Conservation (phyloP, 768 basidiomycete genomes). For the Agrocybe praecox region DNA sequence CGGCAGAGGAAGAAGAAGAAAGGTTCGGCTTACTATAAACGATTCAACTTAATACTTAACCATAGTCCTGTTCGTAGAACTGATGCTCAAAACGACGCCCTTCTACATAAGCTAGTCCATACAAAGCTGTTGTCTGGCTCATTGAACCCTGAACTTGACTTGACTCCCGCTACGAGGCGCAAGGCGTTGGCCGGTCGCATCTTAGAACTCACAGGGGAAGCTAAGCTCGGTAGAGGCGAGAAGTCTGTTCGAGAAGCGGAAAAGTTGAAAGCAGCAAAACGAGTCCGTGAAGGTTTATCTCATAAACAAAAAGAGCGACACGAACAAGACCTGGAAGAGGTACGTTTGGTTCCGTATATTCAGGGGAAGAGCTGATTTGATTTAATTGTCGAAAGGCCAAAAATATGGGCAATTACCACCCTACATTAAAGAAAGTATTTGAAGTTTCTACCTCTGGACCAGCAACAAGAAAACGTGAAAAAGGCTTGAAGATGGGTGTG, state of each 20-base stretch:
- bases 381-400: slow-evolving; percentile 60
- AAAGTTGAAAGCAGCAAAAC: slow-evolving; percentile 70
- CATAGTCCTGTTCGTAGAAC: slow-evolving; percentile 47
- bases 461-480: slow-evolving; percentile 50
- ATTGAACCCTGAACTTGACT: slow-evolving; percentile 57
- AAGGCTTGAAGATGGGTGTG: slow-evolving; percentile 78
- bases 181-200: slow-evolving; percentile 81
- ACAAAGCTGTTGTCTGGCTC: slow-evolving; percentile 80
- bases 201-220: slow-evolving; percentile 67
- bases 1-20: slow-evolving; percentile 57
- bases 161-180: slow-evolving; percentile 66
- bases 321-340: slow-evolving; percentile 67
- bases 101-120: slow-evolving; percentile 79
- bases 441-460: slow-evolving; percentile 34
- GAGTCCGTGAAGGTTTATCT: slow-evolving; percentile 68
- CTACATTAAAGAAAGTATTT: slow-evolving; percentile 70
- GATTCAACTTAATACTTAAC: neutral
- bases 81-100: slow-evolving; percentile 75
- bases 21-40: slow-evolving; percentile 33
- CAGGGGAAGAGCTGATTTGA: slow-evolving; percentile 3
- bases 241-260: slow-evolving; percentile 59
- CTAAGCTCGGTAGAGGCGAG: slow-evolving; percentile 79
- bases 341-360: slow-evolving; percentile 30
- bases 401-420: slow-evolving; percentile 84
- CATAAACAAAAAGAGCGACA: slow-evolving; percentile 62